Percentiles rank a stretch among this genome's conserved stretches.
Evolutionary conservation across 441 rosid species (phyloP).

Genomic region (Erodium trifolium): DNA sequence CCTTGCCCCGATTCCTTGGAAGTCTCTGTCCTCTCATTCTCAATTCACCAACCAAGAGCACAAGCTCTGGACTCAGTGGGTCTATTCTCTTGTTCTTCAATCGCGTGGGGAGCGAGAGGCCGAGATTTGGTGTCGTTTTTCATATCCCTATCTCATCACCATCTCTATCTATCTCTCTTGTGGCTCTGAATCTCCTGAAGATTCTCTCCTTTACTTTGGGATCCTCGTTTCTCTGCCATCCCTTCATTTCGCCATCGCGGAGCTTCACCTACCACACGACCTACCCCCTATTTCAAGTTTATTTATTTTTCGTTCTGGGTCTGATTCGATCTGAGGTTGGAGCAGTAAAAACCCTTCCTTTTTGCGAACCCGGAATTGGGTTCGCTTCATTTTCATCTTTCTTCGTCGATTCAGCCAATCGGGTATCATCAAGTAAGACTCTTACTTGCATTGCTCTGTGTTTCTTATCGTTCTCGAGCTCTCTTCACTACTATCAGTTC

Average conservation of each 20-base stretch:
- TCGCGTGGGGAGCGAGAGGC: neutral
- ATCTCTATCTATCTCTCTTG: neutral
- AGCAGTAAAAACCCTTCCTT: neutral
- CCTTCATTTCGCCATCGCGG: neutral
- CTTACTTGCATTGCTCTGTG: neutral
- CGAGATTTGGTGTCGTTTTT: neutral
- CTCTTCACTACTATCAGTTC: neutral
- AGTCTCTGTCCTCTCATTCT: no score
- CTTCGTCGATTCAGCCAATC: neutral
- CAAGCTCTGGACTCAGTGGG: no score
- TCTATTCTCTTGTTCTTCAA: no score
- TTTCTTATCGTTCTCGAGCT: neutral
- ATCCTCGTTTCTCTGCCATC: no score
- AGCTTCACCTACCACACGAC: neutral
- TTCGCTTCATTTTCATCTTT: neutral
- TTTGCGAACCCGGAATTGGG: neutral
- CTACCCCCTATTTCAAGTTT: neutral
- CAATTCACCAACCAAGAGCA: no score
- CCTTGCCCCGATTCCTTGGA: no score
- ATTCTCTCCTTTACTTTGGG: neutral
- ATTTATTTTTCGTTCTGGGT: neutral
- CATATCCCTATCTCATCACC: neutral
- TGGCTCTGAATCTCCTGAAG: neutral
- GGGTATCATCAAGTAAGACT: neutral
- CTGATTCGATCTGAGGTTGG: neutral